phyloP scores from a whole-genome alignment of 352 stramenopile species.

The Thraustotheca clavata region DNA sequence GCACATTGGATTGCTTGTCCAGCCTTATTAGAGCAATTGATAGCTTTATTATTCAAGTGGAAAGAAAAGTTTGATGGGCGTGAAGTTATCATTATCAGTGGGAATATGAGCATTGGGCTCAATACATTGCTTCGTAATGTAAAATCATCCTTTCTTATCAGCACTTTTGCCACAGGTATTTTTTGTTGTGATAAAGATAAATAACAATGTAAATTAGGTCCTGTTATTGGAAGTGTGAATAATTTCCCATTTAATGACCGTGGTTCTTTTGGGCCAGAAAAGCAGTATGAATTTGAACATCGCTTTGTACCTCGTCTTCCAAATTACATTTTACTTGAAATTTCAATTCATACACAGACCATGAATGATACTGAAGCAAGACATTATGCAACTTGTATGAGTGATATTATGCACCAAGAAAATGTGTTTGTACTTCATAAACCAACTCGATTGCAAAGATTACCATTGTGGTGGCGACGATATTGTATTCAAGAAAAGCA shows the following conservation, averaged over 20 bases:
- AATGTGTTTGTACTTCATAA: slow-evolving; percentile 26
- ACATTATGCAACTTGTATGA: slow-evolving; percentile 26
- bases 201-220: slow-evolving; percentile 27
- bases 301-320: background rate
- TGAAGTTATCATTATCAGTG: slow-evolving; percentile 61
- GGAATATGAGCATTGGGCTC: slow-evolving; percentile 47
- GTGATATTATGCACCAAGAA: slow-evolving; percentile 40
- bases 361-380: background rate
- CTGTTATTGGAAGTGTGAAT: slow-evolving; percentile 44
- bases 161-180: slow-evolving; percentile 35
- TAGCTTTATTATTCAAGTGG: slow-evolving; percentile 64
- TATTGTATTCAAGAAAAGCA: slow-evolving; percentile 51
- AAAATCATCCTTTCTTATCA: slow-evolving; percentile 36
- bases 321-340: slow-evolving; percentile 49
- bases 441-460: slow-evolving; percentile 24
- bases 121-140: slow-evolving; percentile 53
- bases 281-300: slow-evolving; percentile 24
- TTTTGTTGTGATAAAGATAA: background rate
- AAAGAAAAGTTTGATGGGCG: slow-evolving; percentile 59
- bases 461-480: slow-evolving; percentile 43
- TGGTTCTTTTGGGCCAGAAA: slow-evolving; percentile 47
- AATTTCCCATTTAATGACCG: slow-evolving; percentile 47
- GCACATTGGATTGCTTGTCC: slow-evolving; percentile 69
- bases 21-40: slow-evolving; percentile 54
- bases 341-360: slow-evolving; percentile 25